phyloP scores from a whole-genome alignment of 345 rosid species.

The Excoecaria agallocha region DNA sequence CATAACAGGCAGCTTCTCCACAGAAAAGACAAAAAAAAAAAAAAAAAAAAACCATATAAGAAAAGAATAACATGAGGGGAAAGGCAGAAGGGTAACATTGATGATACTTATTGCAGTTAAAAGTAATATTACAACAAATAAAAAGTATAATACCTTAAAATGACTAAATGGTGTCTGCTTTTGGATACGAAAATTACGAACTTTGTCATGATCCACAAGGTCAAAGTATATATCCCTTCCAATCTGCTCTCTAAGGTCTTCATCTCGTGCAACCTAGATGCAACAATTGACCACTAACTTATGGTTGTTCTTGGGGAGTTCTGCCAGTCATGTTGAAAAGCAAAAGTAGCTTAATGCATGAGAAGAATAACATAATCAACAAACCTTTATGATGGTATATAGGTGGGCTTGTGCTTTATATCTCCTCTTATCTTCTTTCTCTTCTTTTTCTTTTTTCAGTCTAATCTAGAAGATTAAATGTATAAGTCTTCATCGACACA shows the following conservation, averaged over 20 bases:
- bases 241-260: conserved; percentile 77
- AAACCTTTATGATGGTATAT: conserved; percentile 81
- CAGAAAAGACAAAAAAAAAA: background rate
- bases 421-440: conserved; percentile 81
- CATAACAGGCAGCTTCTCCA: background rate
- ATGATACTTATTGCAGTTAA: background rate
- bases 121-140: background rate
- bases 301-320: background rate
- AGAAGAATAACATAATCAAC: background rate
- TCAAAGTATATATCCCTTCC: conserved; percentile 92
- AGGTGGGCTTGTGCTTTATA: conserved; percentile 94
- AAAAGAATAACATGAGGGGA: background rate
- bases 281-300: background rate
- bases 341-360: no score
- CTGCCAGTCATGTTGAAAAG: background rate
- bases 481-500: background rate
- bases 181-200: conserved; percentile 79
- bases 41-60: background rate
- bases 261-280: conserved; percentile 82
- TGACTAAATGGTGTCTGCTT: conserved; percentile 69
- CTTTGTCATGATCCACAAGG: conserved; percentile 96
- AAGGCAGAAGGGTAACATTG: background rate
- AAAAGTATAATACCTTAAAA: conserved; percentile 63
- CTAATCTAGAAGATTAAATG: conserved; percentile 52
- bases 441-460: conserved; percentile 93